phyloP scores from a whole-genome alignment of 257 asterid species.

The Fraxinus anomala region DNA sequence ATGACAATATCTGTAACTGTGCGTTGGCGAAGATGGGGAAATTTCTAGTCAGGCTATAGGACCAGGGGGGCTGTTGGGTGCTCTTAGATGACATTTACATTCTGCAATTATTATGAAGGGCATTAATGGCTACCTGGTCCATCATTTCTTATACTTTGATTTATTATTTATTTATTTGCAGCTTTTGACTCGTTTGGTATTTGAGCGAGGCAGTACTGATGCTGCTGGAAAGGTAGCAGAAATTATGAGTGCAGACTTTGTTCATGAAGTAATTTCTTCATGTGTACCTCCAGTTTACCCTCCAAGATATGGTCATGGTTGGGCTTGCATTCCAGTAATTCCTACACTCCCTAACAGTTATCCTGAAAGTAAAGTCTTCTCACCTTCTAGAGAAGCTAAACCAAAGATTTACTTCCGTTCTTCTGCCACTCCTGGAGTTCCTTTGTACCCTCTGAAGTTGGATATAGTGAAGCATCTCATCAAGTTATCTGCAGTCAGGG shows the following conservation, averaged over 20 bases:
- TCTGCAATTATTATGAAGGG: not conserved
- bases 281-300: constrained; percentile 99
- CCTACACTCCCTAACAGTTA: constrained; percentile 68
- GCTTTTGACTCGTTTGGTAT: constrained; percentile 94
- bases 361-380: constrained; percentile 62
- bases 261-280: constrained; percentile 93
- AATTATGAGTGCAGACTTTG: constrained; percentile 92
- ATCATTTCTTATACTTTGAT: constrained; percentile 28
- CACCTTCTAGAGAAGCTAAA: constrained; percentile 86
- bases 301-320: constrained; percentile 93
- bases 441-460: constrained; percentile 83
- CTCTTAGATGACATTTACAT: not conserved
- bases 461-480: constrained; percentile 94
- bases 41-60: not conserved
- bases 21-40: constrained; percentile 11
- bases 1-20: not conserved
- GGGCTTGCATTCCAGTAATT: constrained; percentile 96
- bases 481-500: constrained; percentile 89
- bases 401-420: constrained; percentile 81
- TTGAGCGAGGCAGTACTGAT: constrained; percentile 89
- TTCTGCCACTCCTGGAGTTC: constrained; percentile 86
- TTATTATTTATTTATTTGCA: constrained; percentile 33
- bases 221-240: constrained; percentile 98
- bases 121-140: constrained; percentile 13
- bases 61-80: not conserved